Conservation (phyloP, 257 asterid species). For the Buddleja alternifolia region DNA sequence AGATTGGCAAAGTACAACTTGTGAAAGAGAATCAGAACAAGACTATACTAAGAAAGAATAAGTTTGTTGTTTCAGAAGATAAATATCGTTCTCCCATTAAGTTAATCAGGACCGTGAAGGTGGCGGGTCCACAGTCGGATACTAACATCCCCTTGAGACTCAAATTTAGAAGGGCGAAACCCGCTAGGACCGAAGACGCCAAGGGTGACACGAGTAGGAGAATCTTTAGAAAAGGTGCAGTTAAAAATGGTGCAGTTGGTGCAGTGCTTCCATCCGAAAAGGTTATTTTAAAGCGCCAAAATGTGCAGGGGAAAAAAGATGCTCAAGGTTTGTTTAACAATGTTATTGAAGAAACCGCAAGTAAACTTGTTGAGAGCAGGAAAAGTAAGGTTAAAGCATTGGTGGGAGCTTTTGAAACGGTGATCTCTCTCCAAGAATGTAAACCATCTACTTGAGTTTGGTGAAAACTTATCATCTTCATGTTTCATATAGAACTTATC, state of each 20-base stretch:
- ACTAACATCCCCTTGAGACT: slow-evolving; percentile 28
- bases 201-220: slow-evolving; percentile 31
- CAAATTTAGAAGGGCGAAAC: slow-evolving; percentile 36
- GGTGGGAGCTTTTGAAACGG: slow-evolving; percentile 63
- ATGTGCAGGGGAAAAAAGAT: slow-evolving; percentile 44
- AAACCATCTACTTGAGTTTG: slow-evolving; percentile 31
- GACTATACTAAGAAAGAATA: no score
- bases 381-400: slow-evolving; percentile 61
- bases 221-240: slow-evolving; percentile 13
- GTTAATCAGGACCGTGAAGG: no score
- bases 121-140: slow-evolving; percentile 21
- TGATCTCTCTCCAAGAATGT: slow-evolving; percentile 55
- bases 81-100: no score
- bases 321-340: slow-evolving; percentile 44
- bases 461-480: background rate
- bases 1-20: no score
- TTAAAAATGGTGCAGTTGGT: slow-evolving; percentile 8
- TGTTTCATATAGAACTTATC: slow-evolving; percentile 13
- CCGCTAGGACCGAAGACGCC: slow-evolving; percentile 28
- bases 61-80: no score
- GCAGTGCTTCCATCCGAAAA: slow-evolving; percentile 22
- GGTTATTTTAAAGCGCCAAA: slow-evolving; percentile 45
- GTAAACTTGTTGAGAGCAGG: slow-evolving; percentile 56
- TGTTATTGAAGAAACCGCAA: slow-evolving; percentile 63
- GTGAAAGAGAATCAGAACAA: no score